Percentiles rank a stretch among this genome's conserved stretches.
These are phyloP conservation scores for Solanum appendiculatum DNA, from an alignment of 257 asterid genomes.

Conservation along the genomic window DNA sequence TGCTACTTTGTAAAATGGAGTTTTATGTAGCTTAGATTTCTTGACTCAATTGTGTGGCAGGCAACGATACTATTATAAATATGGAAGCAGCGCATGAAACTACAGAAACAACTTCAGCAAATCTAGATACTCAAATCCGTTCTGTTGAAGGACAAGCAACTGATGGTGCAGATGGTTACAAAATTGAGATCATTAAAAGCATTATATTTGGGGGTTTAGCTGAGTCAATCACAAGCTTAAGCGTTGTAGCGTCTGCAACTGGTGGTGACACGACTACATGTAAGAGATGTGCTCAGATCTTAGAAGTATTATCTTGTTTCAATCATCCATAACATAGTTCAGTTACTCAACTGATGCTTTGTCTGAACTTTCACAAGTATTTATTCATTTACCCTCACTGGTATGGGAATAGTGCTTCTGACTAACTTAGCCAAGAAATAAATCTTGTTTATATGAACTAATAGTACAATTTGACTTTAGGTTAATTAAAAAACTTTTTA, in stretches of 20 bases:
- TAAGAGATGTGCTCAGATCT: slow-evolving; percentile 21
- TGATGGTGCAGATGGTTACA: slow-evolving; percentile 25
- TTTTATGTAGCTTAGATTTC: not conserved
- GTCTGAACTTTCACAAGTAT: not conserved
- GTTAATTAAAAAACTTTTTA: not conserved
- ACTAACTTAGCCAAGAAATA: not conserved
- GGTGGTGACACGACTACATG: slow-evolving; percentile 70
- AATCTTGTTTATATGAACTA: not conserved
- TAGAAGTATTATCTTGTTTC: not conserved
- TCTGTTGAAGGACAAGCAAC: slow-evolving; percentile 11
- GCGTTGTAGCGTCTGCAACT: slow-evolving; percentile 73
- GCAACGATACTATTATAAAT: slow-evolving; percentile 41
- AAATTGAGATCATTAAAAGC: slow-evolving; percentile 66
- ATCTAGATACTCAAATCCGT: slow-evolving; percentile 12
- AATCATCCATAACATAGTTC: not conserved
- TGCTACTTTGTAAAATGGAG: not conserved
- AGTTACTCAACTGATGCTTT: not conserved
- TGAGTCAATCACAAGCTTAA: slow-evolving; percentile 62
- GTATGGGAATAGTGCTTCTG: not conserved
- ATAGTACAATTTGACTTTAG: not conserved
- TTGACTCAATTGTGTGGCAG: slow-evolving; percentile 26
- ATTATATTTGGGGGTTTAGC: slow-evolving; percentile 72
- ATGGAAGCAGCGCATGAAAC: slow-evolving; percentile 29
- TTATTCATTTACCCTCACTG: not conserved
- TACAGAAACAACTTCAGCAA: slow-evolving; percentile 14